Base-by-base conservation (phyloP, 2,329 filamentous ascomycete genomes). In the Fusarium sp. region DNA sequence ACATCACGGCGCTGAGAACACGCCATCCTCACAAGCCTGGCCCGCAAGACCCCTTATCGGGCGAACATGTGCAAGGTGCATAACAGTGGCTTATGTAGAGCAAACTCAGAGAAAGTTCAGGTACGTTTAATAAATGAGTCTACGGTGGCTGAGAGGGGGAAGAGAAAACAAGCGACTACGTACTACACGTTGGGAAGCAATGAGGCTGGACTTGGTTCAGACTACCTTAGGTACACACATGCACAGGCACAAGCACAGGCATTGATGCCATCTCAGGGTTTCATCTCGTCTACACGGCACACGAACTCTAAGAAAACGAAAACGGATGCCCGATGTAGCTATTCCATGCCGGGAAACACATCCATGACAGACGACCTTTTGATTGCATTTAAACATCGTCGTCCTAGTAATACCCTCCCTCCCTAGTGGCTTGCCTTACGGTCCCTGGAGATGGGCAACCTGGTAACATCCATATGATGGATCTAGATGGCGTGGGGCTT, bases 211-310 rank as follows among this genome's bases (percentile, higher is more conserved):
- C 15, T 20, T 31, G 25, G 47, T 31, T n/a, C 15, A 17, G 5
- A 35, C 33, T n/a, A 35, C 31, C 31, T 33, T 15, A 29, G 25
- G 25, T 27, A 27, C 29, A 5, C 25, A 25, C 5, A 25, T 25
- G 25, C 23, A 9, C 33, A 27, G 14, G 14, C 35, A 29, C 3
- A 39, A 14, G 50, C 40, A 27, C 31, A 25, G 36, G 35, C 37
- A 54, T 35, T 48, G 47, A 42, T 60, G 50, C 20, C 52, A 58
- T 63, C 50, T 58, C 50, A 47, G 31, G 43, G 56, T 66, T 67
- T 72, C 70, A 72, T 58, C 54, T 68, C 59, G 47, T 62, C 60
- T 62, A 45, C 25, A 41, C 23, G 11, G 40, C 21, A 29, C 41
- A 46, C 27, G 21, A 62, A 54, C 40, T 62, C 31, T 36, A 49